Base-by-base conservation (phyloP, 228 moss, liverwort and hornwort species). In the Sphagnum magellanicum region DNA sequence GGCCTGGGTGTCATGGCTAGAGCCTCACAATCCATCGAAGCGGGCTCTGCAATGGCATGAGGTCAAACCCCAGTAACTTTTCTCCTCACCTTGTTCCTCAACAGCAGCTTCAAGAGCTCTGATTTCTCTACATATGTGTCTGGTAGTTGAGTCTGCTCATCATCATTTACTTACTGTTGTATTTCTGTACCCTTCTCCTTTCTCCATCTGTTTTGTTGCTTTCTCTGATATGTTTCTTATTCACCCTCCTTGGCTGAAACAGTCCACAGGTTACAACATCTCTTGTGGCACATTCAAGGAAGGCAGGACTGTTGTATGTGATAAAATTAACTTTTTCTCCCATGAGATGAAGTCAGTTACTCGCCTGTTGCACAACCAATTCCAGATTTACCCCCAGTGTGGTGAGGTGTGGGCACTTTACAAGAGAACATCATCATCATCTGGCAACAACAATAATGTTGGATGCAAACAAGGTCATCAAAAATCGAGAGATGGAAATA, bases 281-380 rank as follows among this genome's bases (percentile, higher is more conserved):
- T 66, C 75, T 64, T 75, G 67, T 73, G 86, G 86, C 48, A 63
- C 74, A 48, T 86, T 82, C 15, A 77, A 78, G 55, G 79, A 80
- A 55, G 74, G 76, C 10, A 70, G 16, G 65, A 71, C 57, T 62
- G 49, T 14, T 6, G 5, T n/a, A 51, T 51, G 74, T 74, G 46
- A 10, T 10, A 67, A 63, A 17, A 74, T 83, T 63, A 83, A 83
- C 69, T 77, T 51, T 50, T 83, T 83, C 72, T 77, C 74, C n/a
- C 83, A 83, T 48, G 51, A 12, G 47, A 74, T 83, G 83, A 53
- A 47, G 50, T 32, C 32, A 32, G 32, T 32, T 32, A 32, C 32
- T 32, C 32, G 32, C 3, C 32, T 32, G 32, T 32, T 32, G 32
- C 32, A 32, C 32, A 32, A 32, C 32, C 32, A 32, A 70, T 9